phyloP scores from a whole-genome alignment of 2,329 filamentous ascomycete species.

The Aspergillus nomiae region DNA sequence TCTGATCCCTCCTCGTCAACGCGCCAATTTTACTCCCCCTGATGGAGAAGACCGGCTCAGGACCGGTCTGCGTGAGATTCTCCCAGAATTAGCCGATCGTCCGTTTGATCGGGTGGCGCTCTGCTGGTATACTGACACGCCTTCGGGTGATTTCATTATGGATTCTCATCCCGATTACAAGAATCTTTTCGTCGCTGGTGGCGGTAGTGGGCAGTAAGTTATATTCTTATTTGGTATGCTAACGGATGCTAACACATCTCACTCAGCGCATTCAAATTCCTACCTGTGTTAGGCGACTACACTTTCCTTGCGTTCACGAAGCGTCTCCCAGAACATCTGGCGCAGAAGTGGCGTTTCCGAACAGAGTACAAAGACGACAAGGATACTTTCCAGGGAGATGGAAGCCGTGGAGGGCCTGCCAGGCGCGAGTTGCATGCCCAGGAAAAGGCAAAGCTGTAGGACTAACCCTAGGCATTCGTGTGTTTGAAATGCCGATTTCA shows the following conservation, averaged over 20 bases:
- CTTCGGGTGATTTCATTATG: constrained; percentile 37
- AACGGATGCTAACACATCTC: not conserved
- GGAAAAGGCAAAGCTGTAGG: constrained; percentile 8
- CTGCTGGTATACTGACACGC: constrained; percentile 43
- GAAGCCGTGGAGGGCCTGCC: constrained; percentile 21
- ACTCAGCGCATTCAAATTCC: constrained; percentile 64
- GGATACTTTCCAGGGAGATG: constrained; percentile 19
- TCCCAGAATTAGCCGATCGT: constrained; percentile 26
- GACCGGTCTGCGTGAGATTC: constrained; percentile 19
- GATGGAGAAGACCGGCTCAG: constrained; percentile 20
- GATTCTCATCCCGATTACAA: constrained; percentile 37
- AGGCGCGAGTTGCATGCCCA: constrained; percentile 6
- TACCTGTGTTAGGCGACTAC: constrained; percentile 65
- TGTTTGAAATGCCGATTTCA: not conserved
- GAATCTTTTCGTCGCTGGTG: constrained; percentile 12
- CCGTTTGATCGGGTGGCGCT: constrained; percentile 27
- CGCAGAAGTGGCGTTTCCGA: constrained; percentile 22
- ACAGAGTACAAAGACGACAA: constrained; percentile 9
- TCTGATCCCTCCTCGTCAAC: constrained; percentile 15
- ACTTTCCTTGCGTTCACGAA: constrained; percentile 35
- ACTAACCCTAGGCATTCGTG: too few species aligned
- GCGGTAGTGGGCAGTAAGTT: constrained; percentile 18
- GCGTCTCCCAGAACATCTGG: constrained; percentile 4
- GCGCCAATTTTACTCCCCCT: constrained; percentile 20
- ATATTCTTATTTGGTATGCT: not conserved